Conservation (phyloP, 1,284 basidiomycete genomes). For the Tilletia indica region DNA sequence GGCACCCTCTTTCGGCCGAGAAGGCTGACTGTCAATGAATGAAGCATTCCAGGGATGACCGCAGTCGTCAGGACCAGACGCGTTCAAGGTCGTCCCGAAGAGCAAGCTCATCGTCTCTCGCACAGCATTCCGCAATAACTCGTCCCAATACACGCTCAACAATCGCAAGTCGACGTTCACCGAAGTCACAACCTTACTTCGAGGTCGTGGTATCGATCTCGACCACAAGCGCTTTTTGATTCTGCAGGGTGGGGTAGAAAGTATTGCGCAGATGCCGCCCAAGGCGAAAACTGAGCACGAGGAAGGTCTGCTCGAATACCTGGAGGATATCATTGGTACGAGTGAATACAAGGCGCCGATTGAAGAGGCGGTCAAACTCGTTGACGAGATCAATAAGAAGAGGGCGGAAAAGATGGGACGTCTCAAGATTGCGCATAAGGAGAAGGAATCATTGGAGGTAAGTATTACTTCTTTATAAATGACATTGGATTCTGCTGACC, state of each 20-base stretch:
- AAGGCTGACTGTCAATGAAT: too few species aligned
- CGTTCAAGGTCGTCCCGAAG: too few species aligned
- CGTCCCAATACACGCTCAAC: slow-evolving; percentile 82
- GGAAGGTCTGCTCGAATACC: slow-evolving; percentile 91
- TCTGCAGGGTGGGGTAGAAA: slow-evolving; percentile 97
- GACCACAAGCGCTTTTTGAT: slow-evolving; percentile 99
- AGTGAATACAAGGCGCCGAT: slow-evolving; percentile 86
- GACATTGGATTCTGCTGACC: background rate
- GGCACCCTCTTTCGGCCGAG: too few species aligned
- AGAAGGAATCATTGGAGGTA: slow-evolving; percentile 82
- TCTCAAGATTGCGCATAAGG: slow-evolving; percentile 85
- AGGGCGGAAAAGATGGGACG: slow-evolving; percentile 78
- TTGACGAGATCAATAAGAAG: slow-evolving; percentile 80
- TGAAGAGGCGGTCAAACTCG: slow-evolving; percentile 74
- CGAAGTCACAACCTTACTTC: slow-evolving; percentile 84
- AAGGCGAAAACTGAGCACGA: slow-evolving; percentile 92
- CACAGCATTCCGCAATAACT: slow-evolving; percentile 85
- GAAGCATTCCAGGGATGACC: slow-evolving; percentile 68
- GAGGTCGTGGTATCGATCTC: slow-evolving; percentile 90
- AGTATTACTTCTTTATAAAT: slow-evolving; percentile 25
- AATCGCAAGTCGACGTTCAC: slow-evolving; percentile 73
- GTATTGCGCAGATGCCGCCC: slow-evolving; percentile 97
- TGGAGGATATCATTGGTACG: slow-evolving; percentile 97
- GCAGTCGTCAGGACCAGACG: too few species aligned
- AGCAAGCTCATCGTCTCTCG: slow-evolving; percentile 82